Evolutionary conservation across 257 asterid genomes (phyloP), one percentile per base, ranked within the genome.

Genomic region (Cynanchum wilfordii): DNA sequence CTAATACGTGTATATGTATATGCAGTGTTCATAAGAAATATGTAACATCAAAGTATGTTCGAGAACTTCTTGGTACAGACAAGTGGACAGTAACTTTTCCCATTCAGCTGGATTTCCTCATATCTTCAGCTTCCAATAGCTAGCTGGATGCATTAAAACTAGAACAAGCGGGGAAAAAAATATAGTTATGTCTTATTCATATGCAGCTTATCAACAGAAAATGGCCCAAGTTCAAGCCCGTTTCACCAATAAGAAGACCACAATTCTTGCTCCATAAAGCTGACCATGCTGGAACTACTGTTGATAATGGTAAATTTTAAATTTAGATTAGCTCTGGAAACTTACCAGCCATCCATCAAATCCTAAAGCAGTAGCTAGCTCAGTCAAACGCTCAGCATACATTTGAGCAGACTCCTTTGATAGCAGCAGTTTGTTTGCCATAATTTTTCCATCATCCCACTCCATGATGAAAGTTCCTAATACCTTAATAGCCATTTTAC

Each of bases 331-430:
- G 20, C 55, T 7, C n/a, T 16, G 69, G 33, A 74, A 66, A 72
- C 85, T 81, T 85, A 94, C 99, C 93, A 94, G 90, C 99, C 99
- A 94, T 15, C 99, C 99, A 86, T 94, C 99, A 79, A 94, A 89
- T 76, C 97, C 95, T 62, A 94, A 82, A 78, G 90, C 90, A 75
- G 78, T 86, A 73, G 99, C 96, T 73, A 94, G 95, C 90, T 94
- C 97, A 25, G 84, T 73, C 79, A 94, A 82, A 51, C 93, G 83
- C 79, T 88, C 96, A 36, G 99, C 98, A 64, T 89, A 94, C 96
- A 86, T 86, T 40, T 79, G 85, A 79, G 86, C 86, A 40, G 97
- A 87, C n/a, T 85, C 89, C 82, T 83, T 80, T 42, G 98, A 80
- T 17, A 85, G 79, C 65, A 91, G 86, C 71, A 90, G 78, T 76